Base-by-base conservation (phyloP, 164 flowering plant species). In the Vitis rotundifolia region DNA sequence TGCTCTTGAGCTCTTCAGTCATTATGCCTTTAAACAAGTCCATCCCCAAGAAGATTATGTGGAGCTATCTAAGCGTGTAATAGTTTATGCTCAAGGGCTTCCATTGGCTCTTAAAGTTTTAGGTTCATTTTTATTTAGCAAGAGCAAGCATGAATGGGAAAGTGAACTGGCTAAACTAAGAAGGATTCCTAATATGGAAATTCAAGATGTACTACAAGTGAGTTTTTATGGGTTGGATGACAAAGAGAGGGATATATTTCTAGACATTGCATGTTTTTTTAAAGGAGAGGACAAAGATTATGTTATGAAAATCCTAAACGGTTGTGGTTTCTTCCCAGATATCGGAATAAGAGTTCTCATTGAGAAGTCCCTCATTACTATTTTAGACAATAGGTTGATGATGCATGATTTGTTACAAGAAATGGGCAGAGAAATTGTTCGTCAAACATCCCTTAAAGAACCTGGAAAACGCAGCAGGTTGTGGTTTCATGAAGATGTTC, bases 71-170 rank as follows among this genome's bases (percentile, higher is more conserved):
- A 49, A 22, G 28, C 0, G 15, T 5, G 58, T 61, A 5, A 26
- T 69, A 2, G n/a, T 14, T 3, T 16, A 22, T 2, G 8, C 55
- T 1, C 16, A 16, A 3, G 65, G 71, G 1, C 56, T 69, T 26
- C 71, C 71, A 59, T 60, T 69, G 13, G 71, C 71, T 59, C 58
- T 69, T 44, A 29, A 49, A 50, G 65, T 69, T 59, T 28, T 69
- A 9, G 71, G 65, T 29, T 54, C 51, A 1, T 31, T 37, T 29
- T 28, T 67, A 2, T 50, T 15, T 10, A 9, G 49, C 6, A 31
- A 37, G 6, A 9, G 29, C 5, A 9, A 9, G 16, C 44, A 15
- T 11, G 3, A 29, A 14, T 67, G 69, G 69, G 47, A 15, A 67
- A 18, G 22, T 29, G 48, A 9, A 67, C 10, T 67, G 48, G 15